Percentiles rank a stretch among this genome's conserved stretches.
phyloP scores from a whole-genome alignment of 2,329 filamentous ascomycete genomes.

The Ophiostoma populinum region DNA sequence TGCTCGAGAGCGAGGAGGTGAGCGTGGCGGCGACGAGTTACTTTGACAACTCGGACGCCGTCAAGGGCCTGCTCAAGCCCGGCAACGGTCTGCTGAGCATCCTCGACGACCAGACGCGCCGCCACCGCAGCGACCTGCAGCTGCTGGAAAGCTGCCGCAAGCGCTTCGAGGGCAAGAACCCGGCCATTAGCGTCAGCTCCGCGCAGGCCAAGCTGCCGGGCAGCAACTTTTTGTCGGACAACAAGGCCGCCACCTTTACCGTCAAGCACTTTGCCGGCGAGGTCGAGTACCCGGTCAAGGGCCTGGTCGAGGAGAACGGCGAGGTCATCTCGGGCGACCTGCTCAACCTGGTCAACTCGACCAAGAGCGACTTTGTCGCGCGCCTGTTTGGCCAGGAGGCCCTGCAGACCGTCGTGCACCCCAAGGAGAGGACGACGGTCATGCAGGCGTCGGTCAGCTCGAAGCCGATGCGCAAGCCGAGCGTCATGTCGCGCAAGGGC shows the following conservation, averaged over 20 bases:
- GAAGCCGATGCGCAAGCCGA: constrained; percentile 81
- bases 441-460: constrained; percentile 95
- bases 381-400: constrained; percentile 94
- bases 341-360: constrained; percentile 80
- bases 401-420: constrained; percentile 81
- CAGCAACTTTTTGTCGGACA: constrained; percentile 78
- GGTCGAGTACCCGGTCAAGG: constrained; percentile 79
- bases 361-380: constrained; percentile 74
- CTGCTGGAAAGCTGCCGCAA: constrained; percentile 80
- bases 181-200: constrained; percentile 65
- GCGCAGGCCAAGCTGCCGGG: constrained; percentile 63
- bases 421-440: constrained; percentile 74
- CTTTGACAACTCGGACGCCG: constrained; percentile 92
- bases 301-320: constrained; percentile 84
- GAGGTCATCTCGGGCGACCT: constrained; percentile 91
- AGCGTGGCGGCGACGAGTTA: constrained; percentile 82
- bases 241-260: constrained; percentile 65
- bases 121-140: constrained; percentile 75
- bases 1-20: constrained; percentile 88
- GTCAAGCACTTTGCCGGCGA: constrained; percentile 93
- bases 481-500: constrained; percentile 66
- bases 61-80: constrained; percentile 77
- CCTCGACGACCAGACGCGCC: constrained; percentile 84
- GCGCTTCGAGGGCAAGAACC: constrained; percentile 88
- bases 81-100: constrained; percentile 90